Evolutionary conservation across 2,329 filamentous ascomycete species (phyloP), one percentile per base, ranked within the genome.

Genomic region (Ilyonectria robusta): DNA sequence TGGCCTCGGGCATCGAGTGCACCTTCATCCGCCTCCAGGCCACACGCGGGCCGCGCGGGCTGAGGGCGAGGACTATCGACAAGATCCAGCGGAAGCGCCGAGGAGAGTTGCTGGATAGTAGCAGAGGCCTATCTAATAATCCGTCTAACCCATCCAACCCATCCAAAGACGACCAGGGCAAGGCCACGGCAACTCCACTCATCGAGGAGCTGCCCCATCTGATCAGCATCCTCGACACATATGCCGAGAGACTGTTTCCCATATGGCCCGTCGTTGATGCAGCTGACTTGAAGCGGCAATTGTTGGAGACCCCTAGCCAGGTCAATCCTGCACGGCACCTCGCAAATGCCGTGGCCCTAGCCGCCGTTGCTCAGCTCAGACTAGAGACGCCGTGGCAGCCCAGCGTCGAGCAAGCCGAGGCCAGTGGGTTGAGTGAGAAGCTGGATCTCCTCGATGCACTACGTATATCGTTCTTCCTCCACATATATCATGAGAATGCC

Each of bases 251-350:
- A 13, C 76, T 87, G 51, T 87, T 84, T 57, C 85, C 85, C 1
- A 83, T 87, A 4, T 87, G 85, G 85, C 85, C 85, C 26, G 82
- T 87, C 42, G 80, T 87, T 47, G 80, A 83, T 44, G 82, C 84
- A 29, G 80, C 82, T 56, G 77, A 82, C 54, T 74, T 86, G 23
- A 81, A 83, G 56, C 75, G 77, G 26, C 73, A 75, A 4, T 73
- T 86, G 6, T 75, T 60, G 70, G 76, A 35, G 74, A 82, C 56
- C 48, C 75, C 71, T 19, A 40, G 33, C 1, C 70, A 78, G 17
- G 77, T 80, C 55, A 73, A 78, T 48, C 77, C 81, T 47, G 78
- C 78, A 0, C 81, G 80, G 26, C 77, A 79, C 17, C 78, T 87
- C 13, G 83, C 85, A 10, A 81, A 82, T 15, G 83, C 84, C 4